Evolutionary conservation across 176 grass and related monocot species (phyloP).

Genomic region (Echinochloa phyllopogon): DNA sequence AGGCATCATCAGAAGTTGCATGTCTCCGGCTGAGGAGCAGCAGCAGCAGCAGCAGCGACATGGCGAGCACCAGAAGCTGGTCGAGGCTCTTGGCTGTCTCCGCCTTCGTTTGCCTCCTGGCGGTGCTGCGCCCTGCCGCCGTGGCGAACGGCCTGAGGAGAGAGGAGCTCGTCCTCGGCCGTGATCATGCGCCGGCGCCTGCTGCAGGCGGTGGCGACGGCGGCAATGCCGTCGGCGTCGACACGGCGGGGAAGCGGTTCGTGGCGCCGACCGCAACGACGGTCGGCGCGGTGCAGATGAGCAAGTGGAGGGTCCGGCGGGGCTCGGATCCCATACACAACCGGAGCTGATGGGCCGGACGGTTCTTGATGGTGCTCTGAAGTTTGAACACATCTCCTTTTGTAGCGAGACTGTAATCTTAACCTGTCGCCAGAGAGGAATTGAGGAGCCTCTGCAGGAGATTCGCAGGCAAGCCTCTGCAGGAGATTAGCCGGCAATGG

Average conservation of each 20-base stretch:
- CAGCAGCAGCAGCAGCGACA: not conserved
- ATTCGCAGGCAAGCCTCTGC: constrained; percentile 8
- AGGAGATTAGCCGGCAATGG: constrained; percentile 13
- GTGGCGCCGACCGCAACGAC: not conserved
- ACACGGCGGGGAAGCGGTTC: constrained; percentile 30
- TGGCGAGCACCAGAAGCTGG: constrained; percentile 35
- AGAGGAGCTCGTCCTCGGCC: constrained; percentile 31
- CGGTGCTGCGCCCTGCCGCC: not conserved
- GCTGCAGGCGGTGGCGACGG: not conserved
- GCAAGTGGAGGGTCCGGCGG: constrained; percentile 64
- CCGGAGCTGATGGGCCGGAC: constrained; percentile 39
- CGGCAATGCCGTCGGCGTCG: constrained; percentile 7
- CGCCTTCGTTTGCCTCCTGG: constrained; percentile 46
- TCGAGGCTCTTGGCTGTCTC: constrained; percentile 32
- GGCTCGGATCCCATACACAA: constrained; percentile 74
- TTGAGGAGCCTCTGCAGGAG: not conserved
- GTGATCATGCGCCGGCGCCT: not conserved
- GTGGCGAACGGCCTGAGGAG: constrained; percentile 44
- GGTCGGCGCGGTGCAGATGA: constrained; percentile 39
- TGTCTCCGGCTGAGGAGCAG: constrained; percentile 48
- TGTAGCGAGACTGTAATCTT: constrained; percentile 18
- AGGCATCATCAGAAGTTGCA: constrained; percentile 31
- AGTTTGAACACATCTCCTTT: not conserved
- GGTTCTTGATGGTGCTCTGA: not conserved
- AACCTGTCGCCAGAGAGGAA: not conserved